These are phyloP conservation scores for Guadua angustifolia DNA, from an alignment of 176 grass and related monocot genomes.

Conservation along the genomic window DNA sequence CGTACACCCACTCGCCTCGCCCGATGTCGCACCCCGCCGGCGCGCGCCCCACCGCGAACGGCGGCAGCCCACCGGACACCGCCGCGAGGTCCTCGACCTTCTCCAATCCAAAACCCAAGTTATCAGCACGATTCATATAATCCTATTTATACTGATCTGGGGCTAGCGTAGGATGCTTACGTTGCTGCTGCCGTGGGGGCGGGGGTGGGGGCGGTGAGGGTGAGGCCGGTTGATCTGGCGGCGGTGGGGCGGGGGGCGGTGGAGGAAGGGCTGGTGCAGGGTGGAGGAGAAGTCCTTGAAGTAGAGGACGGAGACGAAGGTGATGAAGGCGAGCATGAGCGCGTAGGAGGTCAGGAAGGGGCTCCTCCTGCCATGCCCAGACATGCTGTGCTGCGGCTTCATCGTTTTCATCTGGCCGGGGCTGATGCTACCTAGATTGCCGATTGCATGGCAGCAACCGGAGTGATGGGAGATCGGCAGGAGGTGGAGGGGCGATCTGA, in stretches of 20 bases:
- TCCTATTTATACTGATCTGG: not conserved
- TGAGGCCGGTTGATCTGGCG: constrained; percentile 15
- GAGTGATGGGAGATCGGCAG: not conserved
- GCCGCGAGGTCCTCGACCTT: not conserved
- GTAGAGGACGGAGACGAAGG: constrained; percentile 77
- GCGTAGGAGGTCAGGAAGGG: constrained; percentile 65
- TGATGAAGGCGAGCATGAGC: constrained; percentile 73
- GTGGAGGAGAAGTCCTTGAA: constrained; percentile 80
- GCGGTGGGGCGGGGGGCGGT: constrained; percentile 35
- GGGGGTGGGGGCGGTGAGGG: not conserved
- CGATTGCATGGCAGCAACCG: not conserved
- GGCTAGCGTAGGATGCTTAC: not conserved
- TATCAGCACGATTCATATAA: not conserved
- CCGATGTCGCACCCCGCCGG: constrained; percentile 55
- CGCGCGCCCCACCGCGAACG: constrained; percentile 34
- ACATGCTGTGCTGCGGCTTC: constrained; percentile 48
- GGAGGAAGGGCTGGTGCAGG: constrained; percentile 62
- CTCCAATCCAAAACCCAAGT: constrained; percentile 2
- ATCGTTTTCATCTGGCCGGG: constrained; percentile 28
- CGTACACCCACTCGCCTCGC: constrained; percentile 72
- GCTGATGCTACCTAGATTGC: not conserved
- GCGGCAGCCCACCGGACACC: not conserved
- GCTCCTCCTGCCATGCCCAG: constrained; percentile 30
- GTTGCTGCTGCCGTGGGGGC: not conserved
- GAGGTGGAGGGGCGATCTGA: not conserved